A percentile compares a stretch with the other conserved stretches of the same genome.
These are phyloP conservation scores for Plasmodium knowlesi DNA, from an alignment of 169 alveolate species.

Conservation along the genomic window DNA sequence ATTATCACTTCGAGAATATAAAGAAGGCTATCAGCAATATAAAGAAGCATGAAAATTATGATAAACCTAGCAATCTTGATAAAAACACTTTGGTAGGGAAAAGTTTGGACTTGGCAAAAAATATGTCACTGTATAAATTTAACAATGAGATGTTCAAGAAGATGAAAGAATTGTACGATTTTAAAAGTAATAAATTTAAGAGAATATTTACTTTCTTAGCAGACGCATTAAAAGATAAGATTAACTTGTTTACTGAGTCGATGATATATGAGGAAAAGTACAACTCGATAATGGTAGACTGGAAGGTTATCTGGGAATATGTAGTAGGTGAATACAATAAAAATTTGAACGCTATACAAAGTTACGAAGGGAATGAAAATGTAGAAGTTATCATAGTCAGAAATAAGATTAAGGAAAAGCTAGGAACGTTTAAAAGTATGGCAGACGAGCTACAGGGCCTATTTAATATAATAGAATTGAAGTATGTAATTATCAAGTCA, in stretches of 20 bases:
- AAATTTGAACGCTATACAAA: background rate
- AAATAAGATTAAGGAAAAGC: slow-evolving; percentile 2
- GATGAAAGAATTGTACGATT: background rate
- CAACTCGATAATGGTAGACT: background rate
- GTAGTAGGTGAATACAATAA: background rate
- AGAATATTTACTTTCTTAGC: background rate
- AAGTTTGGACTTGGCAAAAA: slow-evolving; percentile 19
- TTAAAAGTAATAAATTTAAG: background rate
- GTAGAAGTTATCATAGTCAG: slow-evolving; percentile 11
- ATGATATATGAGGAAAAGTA: background rate
- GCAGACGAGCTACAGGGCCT: background rate
- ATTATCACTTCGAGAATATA: slow-evolving; percentile 19
- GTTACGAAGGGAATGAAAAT: background rate
- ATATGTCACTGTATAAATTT: background rate
- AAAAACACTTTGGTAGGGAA: background rate
- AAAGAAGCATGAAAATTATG: background rate
- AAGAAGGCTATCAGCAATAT: background rate
- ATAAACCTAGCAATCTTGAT: background rate
- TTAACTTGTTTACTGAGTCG: background rate
- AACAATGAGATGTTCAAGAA: slow-evolving; percentile 12
- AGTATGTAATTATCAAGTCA: slow-evolving; percentile 10
- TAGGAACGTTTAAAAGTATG: background rate
- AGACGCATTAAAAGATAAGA: background rate
- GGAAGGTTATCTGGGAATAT: background rate
- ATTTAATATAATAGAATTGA: background rate